phyloP scores from a whole-genome alignment of 192 early-diverging fungal genomes.

The Entomortierella lignicola region DNA sequence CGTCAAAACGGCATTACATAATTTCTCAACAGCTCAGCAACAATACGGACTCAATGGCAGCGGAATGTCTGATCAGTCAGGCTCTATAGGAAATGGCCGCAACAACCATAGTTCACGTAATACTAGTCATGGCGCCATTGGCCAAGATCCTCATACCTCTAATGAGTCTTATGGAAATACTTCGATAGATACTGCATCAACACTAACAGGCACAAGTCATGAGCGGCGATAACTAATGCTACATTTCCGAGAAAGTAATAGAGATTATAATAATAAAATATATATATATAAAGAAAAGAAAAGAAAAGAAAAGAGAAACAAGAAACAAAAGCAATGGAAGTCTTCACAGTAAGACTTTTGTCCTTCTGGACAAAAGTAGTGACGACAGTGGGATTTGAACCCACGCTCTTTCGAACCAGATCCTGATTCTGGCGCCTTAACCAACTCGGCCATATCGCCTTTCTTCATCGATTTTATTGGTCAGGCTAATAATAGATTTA shows the following conservation, averaged over 20 bases:
- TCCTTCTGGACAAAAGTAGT: no score
- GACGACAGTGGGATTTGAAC: slow-evolving; percentile 53
- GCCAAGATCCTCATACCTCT: neutral
- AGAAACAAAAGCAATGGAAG: no score
- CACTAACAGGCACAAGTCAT: neutral
- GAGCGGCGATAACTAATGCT: slow-evolving; percentile 3
- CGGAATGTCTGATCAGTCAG: slow-evolving; percentile 2
- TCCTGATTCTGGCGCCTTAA: slow-evolving; percentile 54
- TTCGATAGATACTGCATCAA: neutral
- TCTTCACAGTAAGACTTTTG: no score
- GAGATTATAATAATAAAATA: no score
- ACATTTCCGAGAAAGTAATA: no score
- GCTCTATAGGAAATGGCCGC: slow-evolving; percentile 2
- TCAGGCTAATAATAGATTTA: no score
- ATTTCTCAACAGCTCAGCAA: slow-evolving; percentile 57
- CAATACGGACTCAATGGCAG: slow-evolving; percentile 14
- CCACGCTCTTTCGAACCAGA: slow-evolving; percentile 53
- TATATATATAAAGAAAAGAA: no score
- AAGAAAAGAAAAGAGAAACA: no score
- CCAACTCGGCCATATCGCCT: slow-evolving; percentile 49
- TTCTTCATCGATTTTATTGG: no score
- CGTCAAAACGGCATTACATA: slow-evolving; percentile 71
- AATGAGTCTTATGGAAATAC: neutral
- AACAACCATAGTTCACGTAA: neutral
- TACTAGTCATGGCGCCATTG: neutral